phyloP scores from a whole-genome alignment of 257 asterid species.

The Craterostigma plantagineum region DNA sequence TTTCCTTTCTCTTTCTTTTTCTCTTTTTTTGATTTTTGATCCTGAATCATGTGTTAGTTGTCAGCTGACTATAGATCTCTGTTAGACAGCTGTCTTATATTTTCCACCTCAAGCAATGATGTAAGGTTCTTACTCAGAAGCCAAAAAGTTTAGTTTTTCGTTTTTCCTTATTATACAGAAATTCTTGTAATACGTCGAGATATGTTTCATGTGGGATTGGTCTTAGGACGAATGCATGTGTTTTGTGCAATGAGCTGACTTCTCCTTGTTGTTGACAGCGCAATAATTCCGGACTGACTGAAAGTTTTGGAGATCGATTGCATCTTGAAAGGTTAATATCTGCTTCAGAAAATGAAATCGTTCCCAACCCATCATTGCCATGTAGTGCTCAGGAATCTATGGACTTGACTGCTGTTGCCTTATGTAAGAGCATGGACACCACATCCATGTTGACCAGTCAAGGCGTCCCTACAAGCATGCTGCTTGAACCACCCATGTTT shows the following conservation, averaged over 20 bases:
- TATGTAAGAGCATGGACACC: constrained; percentile 25
- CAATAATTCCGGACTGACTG: constrained; percentile 35
- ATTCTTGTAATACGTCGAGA: not conserved
- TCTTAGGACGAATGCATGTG: not conserved
- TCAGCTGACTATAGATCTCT: not conserved
- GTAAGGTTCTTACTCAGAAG: not conserved
- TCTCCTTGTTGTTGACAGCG: constrained; percentile 24
- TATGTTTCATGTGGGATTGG: not conserved
- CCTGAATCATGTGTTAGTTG: not conserved
- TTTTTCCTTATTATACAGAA: not conserved
- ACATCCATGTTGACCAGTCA: constrained; percentile 19
- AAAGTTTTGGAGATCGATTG: constrained; percentile 39
- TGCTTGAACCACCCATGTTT: constrained; percentile 17
- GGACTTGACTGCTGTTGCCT: constrained; percentile 24
- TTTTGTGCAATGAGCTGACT: constrained; percentile 8
- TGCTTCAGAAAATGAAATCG: constrained; percentile 33
- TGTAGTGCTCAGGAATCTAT: constrained; percentile 30
- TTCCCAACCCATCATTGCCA: constrained; percentile 19
- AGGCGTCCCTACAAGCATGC: constrained; percentile 28
- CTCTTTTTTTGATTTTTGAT: constrained; percentile 5
- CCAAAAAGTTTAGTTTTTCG: not conserved
- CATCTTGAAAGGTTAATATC: constrained; percentile 27
- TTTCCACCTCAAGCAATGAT: not conserved
- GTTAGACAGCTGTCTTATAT: not conserved
- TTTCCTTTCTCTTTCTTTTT: constrained; percentile 7